Evolutionary conservation across 495 filamentous ascomycete species (phyloP), one percentile per base, ranked within the genome.

Genomic region (Podospora bellae-mahoneyi): DNA sequence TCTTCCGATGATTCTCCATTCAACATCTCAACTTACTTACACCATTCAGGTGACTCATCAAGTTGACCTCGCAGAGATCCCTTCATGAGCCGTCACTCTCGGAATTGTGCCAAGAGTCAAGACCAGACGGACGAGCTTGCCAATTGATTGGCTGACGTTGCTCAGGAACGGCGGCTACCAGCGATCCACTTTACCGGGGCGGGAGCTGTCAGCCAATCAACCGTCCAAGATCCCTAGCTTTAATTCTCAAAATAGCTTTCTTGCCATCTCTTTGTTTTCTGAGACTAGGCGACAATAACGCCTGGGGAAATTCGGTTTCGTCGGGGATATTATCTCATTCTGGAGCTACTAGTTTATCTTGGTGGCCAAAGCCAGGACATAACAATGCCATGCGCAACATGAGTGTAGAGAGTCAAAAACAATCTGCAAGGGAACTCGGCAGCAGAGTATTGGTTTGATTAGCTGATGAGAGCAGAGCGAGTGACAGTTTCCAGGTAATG

Each of bases 191-290:
- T 48, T 48, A 3, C 39, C 13, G 13, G 39, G 39, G 13, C 39
- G 39, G 9, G 5, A 48, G 39, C 39, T 48, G 2, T 13, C 39
- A 48, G 39, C 39, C 39, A 48, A 48, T 48, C 39, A 48, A 48
- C 1, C 0, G 13, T 10, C 7, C 7, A 16, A 48, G 39, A 18
- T 48, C 39, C 39, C 39, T 5, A 48, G 56, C 23, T 18, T 23
- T 59, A 18, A 10, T 20, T 20, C 56, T 59, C 56, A 59, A 27
- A 59, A 59, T 20, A 59, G 56, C 56, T 59, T 26, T 59, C 56
- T 26, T 13, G 19, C 7, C 20, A 18, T 20, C 26, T 59, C 26
- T 23, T 59, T 27, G 19, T 27, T 23, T 3, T 13, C 4, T 32
- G 4, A 32, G 30, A 32, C 30, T 4, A 4, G 3, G 30, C 4